Conservation (phyloP, 495 filamentous ascomycete species). For the Astrothelium macrocarpum region DNA sequence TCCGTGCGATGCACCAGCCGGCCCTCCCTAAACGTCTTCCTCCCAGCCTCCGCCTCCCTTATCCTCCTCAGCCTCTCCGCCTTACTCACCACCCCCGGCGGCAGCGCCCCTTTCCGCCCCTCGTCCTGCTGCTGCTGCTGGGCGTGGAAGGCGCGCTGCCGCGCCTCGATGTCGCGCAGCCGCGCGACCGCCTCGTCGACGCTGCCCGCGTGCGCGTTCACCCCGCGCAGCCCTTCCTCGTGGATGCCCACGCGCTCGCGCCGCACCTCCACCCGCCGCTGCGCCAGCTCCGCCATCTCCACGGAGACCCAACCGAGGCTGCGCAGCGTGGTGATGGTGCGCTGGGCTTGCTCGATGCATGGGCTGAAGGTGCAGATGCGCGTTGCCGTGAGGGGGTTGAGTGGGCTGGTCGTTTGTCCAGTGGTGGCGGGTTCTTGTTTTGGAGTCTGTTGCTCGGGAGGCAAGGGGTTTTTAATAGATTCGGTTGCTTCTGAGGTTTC, state of each 20-base stretch:
- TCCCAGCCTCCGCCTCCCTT: constrained; percentile 25
- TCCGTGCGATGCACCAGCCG: constrained; percentile 69
- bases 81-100: constrained; percentile 11
- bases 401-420: too few relatives aligned
- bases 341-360: constrained; percentile 88
- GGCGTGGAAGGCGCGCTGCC: constrained; percentile 47
- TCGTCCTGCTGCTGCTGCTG: constrained; percentile 15
- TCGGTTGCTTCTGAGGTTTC: not conserved
- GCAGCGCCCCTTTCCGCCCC: constrained; percentile 15
- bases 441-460: not conserved
- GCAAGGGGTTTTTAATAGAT: too few relatives aligned
- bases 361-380: constrained; percentile 90
- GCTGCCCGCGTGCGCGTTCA: constrained; percentile 49
- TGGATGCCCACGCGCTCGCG: constrained; percentile 67
- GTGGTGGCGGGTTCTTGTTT: not conserved
- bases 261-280: constrained; percentile 67
- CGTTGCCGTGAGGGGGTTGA: constrained; percentile 56
- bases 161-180: constrained; percentile 61
- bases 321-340: constrained; percentile 69
- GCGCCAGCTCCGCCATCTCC: constrained; percentile 76
- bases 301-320: constrained; percentile 81
- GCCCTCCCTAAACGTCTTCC: constrained; percentile 50
- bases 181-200: constrained; percentile 70
- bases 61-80: constrained; percentile 24
- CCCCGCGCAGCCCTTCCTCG: constrained; percentile 47